Evolutionary conservation across 805 yeast genomes (phyloP), one percentile per base, ranked within the genome.

Genomic region (Teunomyces atbi): DNA sequence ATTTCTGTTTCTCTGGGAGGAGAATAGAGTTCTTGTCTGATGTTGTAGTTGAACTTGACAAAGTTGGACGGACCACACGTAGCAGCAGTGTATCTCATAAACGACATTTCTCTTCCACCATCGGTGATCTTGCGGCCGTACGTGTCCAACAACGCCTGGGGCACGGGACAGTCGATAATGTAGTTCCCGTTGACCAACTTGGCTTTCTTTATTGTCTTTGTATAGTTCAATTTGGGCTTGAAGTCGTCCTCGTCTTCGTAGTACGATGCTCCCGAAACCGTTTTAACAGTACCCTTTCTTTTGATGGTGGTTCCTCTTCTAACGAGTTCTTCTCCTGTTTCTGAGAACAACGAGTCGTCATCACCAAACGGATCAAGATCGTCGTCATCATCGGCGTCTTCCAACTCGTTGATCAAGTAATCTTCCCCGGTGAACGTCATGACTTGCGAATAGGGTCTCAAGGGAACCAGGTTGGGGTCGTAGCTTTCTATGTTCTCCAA

Each of bases 11-110:
- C 76, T 54, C 98, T 78, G 1, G 94, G 92, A 32, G 81, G 83
- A 35, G 76, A 69, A 61, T 89, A 92, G 57, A 88, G 82, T 36
- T 80, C 77, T 60, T 90, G 98, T 55, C 99, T 78, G 27, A 92
- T 72, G n/a, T 85, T 83, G 69, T 88, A 94, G 55, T 82, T 79
- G 51, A 77, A 77, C 7, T 56, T 54, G 15, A 65, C 69, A 59
- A 87, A 88, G 45, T 84, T 81, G 8, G 80, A 74, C 0, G 98
- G 98, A 52, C 92, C 95, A 63, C 96, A 86, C 1, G 98, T 92
- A 16, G 88, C 90, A 0, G 97, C 97, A 47, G 94, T 89, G 66
- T 91, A 92, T 63, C 98, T 78, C 92, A 92, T 84, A 57, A 84
- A 89, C 28, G 74, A 85, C 86, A 71, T 92, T 86, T 62, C 91